phyloP scores from a whole-genome alignment of 208 protist species.

The Acanthamoeba sp. region DNA sequence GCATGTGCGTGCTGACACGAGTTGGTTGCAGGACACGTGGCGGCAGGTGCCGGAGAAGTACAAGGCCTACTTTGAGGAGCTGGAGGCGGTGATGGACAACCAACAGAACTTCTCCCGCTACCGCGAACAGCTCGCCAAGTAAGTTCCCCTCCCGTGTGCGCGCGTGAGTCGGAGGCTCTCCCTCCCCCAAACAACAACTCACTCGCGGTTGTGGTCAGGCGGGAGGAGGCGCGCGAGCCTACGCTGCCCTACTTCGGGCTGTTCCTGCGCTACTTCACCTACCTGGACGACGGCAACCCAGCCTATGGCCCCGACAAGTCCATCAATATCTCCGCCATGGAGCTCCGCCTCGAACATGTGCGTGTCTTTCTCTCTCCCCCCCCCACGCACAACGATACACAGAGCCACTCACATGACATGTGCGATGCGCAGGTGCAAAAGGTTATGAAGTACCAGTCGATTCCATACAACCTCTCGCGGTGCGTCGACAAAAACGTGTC shows the following conservation, averaged over 20 bases:
- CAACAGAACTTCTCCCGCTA: background rate
- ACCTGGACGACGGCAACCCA: constrained; percentile 58
- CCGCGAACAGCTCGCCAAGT: constrained; percentile 17
- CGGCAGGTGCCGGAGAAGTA: constrained; percentile 20
- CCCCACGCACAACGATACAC: background rate
- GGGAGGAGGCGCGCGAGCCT: background rate
- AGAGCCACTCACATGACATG: background rate
- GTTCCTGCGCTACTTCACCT: constrained; percentile 64
- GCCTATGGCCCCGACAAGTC: background rate
- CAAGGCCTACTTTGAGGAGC: constrained; percentile 55
- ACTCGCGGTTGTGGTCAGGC: background rate
- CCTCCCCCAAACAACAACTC: background rate
- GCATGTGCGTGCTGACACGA: background rate
- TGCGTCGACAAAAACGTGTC: no score
- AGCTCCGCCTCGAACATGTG: constrained; percentile 34
- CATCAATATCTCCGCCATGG: constrained; percentile 15
- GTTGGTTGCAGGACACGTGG: background rate
- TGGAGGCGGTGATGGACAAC: background rate
- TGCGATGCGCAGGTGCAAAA: background rate
- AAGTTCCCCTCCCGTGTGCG: no score
- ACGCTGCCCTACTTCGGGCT: constrained; percentile 58
- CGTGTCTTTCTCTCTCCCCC: background rate
- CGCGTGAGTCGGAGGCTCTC: no score
- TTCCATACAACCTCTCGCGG: constrained; percentile 9
- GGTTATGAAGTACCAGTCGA: constrained; percentile 33